Conservation (phyloP, 306 rosid genomes). For the Mimosa bimucronata region DNA sequence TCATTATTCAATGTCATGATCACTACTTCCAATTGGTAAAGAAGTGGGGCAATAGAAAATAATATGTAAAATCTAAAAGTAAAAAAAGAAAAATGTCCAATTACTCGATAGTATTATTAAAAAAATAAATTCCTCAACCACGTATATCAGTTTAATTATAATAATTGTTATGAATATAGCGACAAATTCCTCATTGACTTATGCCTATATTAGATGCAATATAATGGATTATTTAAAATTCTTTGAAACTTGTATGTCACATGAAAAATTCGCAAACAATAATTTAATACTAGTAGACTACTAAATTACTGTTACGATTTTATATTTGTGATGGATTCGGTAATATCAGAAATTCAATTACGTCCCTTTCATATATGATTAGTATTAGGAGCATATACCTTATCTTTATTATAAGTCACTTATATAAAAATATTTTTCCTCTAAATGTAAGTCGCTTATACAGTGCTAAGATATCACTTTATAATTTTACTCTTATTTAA, state of each 20-base stretch:
- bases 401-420: too few species aligned
- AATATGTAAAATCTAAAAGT: background rate
- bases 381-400: background rate
- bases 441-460: too few species aligned
- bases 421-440: too few species aligned
- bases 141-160: slow-evolving; percentile 2
- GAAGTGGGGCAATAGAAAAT: background rate
- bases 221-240: background rate
- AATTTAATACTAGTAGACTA: background rate
- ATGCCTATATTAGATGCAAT: background rate
- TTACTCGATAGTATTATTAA: background rate
- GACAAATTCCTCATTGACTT: background rate
- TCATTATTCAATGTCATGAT: slow-evolving; percentile 48
- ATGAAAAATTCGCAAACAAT: background rate
- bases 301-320: background rate
- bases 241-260: background rate
- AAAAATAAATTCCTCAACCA: background rate
- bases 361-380: background rate
- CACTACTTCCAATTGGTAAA: slow-evolving; percentile 28
- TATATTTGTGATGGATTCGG: background rate
- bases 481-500: too few species aligned
- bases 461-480: too few species aligned
- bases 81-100: background rate
- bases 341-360: background rate
- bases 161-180: too few species aligned